Base-by-base conservation (phyloP, 495 filamentous ascomycete species). In the Staphylotrichum tortipilum region DNA sequence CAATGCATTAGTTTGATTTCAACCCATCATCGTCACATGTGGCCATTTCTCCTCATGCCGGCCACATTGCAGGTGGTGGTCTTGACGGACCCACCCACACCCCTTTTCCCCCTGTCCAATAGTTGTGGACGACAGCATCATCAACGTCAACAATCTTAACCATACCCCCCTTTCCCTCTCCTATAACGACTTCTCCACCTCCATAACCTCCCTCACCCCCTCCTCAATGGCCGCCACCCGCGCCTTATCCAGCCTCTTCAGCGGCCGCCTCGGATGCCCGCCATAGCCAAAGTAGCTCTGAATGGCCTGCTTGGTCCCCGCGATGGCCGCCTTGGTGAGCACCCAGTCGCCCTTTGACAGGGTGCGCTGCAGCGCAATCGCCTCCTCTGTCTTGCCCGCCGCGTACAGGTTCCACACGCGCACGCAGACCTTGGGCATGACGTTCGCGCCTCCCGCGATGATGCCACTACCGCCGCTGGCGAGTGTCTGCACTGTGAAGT, bases 401-500 rank as follows among this genome's bases (percentile, higher is more conserved):
- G 73, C 72, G 70, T 84, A 92, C 44, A 90, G 72, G 47, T 83
- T 76, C 78, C 88, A 92, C n/a, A 94, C 80, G 56, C 79, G 78
- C 28, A 88, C 86, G 60, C 85, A 91, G 11, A 83, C 73, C 63
- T 87, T 87, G 17, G 88, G 88, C 60, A 88, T 77, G 24, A 94
- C 88, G 57, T 94, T 94, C 18, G 88, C 88, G 14, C 86, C 85
- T 23, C 88, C 88, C 21, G 85, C 88, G 54, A 94, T 88, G 62
- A 91, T 89, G 26, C 88, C 88, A 36, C 79, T 83, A 7, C 88
- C 88, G 12, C 88, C 88, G 15, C 81, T 84, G 30, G 81, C 79
- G 2, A 89, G 73, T 4, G 88, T 91, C 68, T 94, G 88, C 33
- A 86, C 74, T 2, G 84, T 82, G 70, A 94, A 92, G 64, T 94